Conservation (phyloP, 2,329 filamentous ascomycete genomes). For the Seiridium cupressi region DNA sequence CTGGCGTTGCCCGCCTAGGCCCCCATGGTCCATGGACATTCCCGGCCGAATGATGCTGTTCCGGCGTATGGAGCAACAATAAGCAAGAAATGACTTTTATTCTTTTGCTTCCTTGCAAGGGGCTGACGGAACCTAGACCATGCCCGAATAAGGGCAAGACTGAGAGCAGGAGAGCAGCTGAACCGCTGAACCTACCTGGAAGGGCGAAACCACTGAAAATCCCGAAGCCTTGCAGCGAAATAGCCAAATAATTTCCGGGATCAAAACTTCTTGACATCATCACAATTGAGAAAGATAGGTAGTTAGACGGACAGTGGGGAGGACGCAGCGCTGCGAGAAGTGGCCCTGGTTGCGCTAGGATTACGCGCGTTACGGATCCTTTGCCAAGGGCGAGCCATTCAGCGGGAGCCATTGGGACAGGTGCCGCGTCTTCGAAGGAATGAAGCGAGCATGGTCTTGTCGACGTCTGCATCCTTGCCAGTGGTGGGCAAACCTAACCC, state of each 20-base stretch:
- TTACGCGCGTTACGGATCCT: too few relatives aligned
- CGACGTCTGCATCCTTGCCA: too few relatives aligned
- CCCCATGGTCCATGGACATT: neutral
- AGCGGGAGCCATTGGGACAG: too few relatives aligned
- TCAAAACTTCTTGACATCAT: neutral
- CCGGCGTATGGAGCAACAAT: neutral
- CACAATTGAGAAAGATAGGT: neutral
- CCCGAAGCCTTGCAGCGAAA: conserved; percentile 1
- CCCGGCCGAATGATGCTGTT: neutral
- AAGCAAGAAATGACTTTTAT: neutral
- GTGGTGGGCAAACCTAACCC: too few relatives aligned
- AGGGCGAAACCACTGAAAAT: neutral
- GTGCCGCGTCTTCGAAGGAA: too few relatives aligned
- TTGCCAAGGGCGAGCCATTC: too few relatives aligned
- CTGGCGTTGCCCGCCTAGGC: neutral
- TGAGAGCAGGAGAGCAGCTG: neutral
- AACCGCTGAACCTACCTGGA: neutral
- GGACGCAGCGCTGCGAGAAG: too few relatives aligned
- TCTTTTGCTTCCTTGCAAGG: neutral
- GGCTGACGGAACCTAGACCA: neutral
- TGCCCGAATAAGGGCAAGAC: neutral
- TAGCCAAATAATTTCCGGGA: neutral
- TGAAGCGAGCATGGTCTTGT: too few relatives aligned
- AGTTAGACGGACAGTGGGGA: too few relatives aligned
- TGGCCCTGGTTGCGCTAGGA: too few relatives aligned